These are phyloP conservation scores for Penicillium maclennaniae DNA, from an alignment of 495 filamentous ascomycete genomes.

Conservation along the genomic window DNA sequence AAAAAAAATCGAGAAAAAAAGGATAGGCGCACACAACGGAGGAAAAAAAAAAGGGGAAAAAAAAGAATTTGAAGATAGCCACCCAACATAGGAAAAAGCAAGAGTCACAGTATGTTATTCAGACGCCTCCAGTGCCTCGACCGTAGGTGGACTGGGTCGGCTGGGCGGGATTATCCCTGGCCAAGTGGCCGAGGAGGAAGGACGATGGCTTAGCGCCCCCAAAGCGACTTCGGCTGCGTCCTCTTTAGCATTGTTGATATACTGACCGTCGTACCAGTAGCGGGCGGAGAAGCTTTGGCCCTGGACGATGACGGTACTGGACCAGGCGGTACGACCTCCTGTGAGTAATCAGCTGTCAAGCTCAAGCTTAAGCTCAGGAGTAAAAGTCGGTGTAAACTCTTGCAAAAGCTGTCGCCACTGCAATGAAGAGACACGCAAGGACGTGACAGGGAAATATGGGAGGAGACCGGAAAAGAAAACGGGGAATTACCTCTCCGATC, in stretches of 20 bases:
- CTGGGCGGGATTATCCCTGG: conserved; percentile 26
- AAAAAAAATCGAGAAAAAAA: not conserved
- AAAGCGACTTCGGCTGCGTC: conserved; percentile 81
- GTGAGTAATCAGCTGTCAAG: conserved; percentile 26
- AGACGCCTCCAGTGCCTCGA: conserved; percentile 18
- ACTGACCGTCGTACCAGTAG: conserved; percentile 89
- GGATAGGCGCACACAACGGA: not conserved
- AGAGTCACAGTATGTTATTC: not conserved
- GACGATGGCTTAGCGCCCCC: conserved; percentile 31
- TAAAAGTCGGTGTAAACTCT: conserved; percentile 40
- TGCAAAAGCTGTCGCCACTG: conserved; percentile 21
- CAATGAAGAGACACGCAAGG: conserved; percentile 22
- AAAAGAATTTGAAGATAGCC: conserved; percentile 17
- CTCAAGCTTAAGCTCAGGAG: conserved; percentile 11
- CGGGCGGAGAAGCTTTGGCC: conserved; percentile 59
- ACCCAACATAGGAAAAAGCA: conserved; percentile 26
- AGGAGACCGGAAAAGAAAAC: conserved; percentile 4
- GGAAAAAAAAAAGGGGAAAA: conserved; percentile 18
- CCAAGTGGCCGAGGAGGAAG: conserved; percentile 22
- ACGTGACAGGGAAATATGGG: not conserved
- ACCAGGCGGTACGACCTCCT: conserved; percentile 94
- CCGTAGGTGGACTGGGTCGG: conserved; percentile 14
- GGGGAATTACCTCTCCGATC: conserved; percentile 67
- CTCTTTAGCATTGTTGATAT: conserved; percentile 82
- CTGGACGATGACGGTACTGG: conserved; percentile 61